Base-by-base conservation (phyloP, 1,139 yeast species). In the Hyphopichia khmerensis region DNA sequence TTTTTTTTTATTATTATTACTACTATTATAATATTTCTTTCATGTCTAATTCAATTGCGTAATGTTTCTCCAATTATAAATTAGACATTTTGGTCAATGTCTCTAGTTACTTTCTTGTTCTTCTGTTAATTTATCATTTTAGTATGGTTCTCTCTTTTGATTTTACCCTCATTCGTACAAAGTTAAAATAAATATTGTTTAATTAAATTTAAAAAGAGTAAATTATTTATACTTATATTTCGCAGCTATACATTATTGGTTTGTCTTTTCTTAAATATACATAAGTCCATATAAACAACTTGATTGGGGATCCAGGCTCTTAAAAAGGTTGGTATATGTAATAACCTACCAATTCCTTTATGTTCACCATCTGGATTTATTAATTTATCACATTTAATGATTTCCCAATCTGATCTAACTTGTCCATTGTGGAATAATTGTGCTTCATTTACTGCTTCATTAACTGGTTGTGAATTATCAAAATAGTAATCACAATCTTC, bases 401-500 rank as follows among this genome's bases (percentile, higher is more conserved):
- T 40, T 21, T 68, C 58, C 85, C 85, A 82, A 2, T 57, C 64
- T 0, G 48, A 33, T 15, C 48, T 43, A 31, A 47, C 42, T 5
- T 40, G 45, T 11, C 30, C 48, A 37, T n/a, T 33, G 48, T 60
- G 40, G 43, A 70, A 18, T 14, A 61, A 39, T 13, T 39, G 40
- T 1, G 59, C 55, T 44, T 74, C 81, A 14, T 65, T 68, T 36
- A 43, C 40, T 17, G 61, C 64, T 0, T 37, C 3, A 38, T 65
- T 62, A 4, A 64, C 62, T 1, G 63, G 58, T 43, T 64, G 69
- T 23, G 70, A 57, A 40, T 82, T 74, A 56, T 86, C 93, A 40
- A 86, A 62, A 47, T 72, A 80, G 52, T 74, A 85, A 44, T 80
- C 77, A 61, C 95, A 86, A 14, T 64, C 50, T 0, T 57, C 61